Base-by-base conservation (phyloP, 768 basidiomycete species). In the Collybiopsis luxurians region DNA sequence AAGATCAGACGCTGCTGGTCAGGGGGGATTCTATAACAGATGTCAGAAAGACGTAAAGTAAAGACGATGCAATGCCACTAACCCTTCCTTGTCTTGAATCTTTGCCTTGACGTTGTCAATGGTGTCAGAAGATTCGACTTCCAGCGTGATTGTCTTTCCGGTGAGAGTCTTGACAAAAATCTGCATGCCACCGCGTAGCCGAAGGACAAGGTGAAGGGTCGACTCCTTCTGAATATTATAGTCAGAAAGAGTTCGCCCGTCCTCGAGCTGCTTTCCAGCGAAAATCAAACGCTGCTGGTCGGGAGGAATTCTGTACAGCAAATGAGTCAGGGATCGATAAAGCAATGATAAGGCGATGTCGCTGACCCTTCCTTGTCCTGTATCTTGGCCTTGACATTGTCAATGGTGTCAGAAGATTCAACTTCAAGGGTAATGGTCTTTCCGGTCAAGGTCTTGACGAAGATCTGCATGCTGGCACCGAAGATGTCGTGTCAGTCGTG, bases 241-340 rank as follows among this genome's bases (percentile, higher is more conserved):
- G n/a, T n/a, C n/a, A n/a, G n/a, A n/a, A n/a, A n/a, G n/a, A n/a
- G n/a, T n/a, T n/a, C n/a, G n/a, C n/a, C n/a, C n/a, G n/a, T n/a
- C n/a, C 12, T 86, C 87, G 36, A 91, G 79, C 70, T 89, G 89
- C 73, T 86, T 89, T 61, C 89, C 87, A 50, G 84, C 85, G 59
- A 87, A 91, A 73, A 90, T 87, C 24, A 90, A 69, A 51, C 86
- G 85, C 67, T 89, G 87, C 60, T 87, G 86, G 67, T 87, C 82
- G 10, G 87, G 88, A 28, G 81, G 80, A 51, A 84, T 83, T n/a
- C 70, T 80, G 3, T n/a, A 53, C 9, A 21, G 11, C 6, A 12
- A 49, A 13, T 7, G 4, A 9, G 7, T 39, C 24, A 53, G 15
- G 1, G 17, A 24, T 17, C n/a, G n/a, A 23, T n/a, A 36, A 17